Conservation (phyloP, 2,329 filamentous ascomycete species). For the Fusarium poae region DNA sequence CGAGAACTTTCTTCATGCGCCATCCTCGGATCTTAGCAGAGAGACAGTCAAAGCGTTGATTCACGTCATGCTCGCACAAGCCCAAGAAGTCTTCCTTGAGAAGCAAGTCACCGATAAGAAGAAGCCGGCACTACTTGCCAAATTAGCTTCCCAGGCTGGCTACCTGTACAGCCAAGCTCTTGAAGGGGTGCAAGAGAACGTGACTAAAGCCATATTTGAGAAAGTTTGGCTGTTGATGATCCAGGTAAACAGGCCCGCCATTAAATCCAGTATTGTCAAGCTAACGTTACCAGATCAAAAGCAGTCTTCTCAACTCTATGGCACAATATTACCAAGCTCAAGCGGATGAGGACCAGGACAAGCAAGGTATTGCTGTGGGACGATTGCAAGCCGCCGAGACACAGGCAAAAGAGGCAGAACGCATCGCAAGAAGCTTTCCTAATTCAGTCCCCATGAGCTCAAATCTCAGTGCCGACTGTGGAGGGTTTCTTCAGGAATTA, state of each 20-base stretch:
- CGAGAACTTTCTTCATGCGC: conserved; percentile 97
- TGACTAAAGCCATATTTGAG: conserved; percentile 90
- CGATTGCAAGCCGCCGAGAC: conserved; percentile 85
- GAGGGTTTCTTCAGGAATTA: conserved; percentile 79
- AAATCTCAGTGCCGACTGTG: conserved; percentile 86
- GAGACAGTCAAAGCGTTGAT: conserved; percentile 97
- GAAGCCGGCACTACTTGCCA: conserved; percentile 91
- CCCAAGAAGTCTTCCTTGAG: conserved; percentile 96
- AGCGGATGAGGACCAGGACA: conserved; percentile 88
- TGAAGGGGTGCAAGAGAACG: conserved; percentile 93
- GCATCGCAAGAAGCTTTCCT: conserved; percentile 83
- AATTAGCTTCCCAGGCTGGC: conserved; percentile 90
- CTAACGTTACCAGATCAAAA: conserved; percentile 72
- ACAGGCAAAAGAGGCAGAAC: conserved; percentile 82
- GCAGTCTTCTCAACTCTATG: conserved; percentile 83
- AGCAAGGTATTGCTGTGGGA: conserved; percentile 86
- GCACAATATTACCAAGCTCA: conserved; percentile 95
- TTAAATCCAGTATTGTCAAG: not conserved
- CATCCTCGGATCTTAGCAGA: conserved; percentile 93
- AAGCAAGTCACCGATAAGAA: conserved; percentile 95
- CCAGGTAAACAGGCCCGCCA: conserved; percentile 66
- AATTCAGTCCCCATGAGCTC: conserved; percentile 81
- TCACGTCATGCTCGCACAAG: conserved; percentile 91
- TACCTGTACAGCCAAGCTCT: conserved; percentile 89
- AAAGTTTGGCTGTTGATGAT: conserved; percentile 90